A percentile compares a stretch with the other conserved stretches of the same genome.
These are phyloP conservation scores for Amylocystis lapponica DNA, from an alignment of 768 basidiomycete genomes.

Conservation along the genomic window DNA sequence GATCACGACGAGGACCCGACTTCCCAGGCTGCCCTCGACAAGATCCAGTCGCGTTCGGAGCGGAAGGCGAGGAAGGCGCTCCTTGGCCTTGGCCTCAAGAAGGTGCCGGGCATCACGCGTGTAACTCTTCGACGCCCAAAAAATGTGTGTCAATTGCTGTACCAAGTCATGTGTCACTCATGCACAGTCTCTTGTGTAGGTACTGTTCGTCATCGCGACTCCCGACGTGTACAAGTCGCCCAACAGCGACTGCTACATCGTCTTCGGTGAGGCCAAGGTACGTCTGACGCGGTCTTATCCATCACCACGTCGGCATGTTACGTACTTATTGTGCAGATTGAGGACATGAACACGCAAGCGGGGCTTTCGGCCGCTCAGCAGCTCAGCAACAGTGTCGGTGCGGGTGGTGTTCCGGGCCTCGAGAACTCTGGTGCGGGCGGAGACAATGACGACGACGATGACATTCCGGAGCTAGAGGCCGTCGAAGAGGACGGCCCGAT, in stretches of 20 bases:
- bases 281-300: conserved; percentile 3
- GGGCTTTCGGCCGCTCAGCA: conserved; percentile 78
- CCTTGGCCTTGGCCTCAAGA: conserved; percentile 86
- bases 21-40: conserved; percentile 79
- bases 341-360: conserved; percentile 81
- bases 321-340: conserved; percentile 50
- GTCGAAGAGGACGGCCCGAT: conserved; percentile 76
- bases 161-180: not conserved
- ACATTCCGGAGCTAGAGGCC: conserved; percentile 79
- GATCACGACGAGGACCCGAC: conserved; percentile 77
- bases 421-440: conserved; percentile 48
- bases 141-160: conserved; percentile 57
- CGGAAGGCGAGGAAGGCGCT: conserved; percentile 95
- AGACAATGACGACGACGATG: conserved; percentile 63
- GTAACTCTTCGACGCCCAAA: conserved; percentile 94
- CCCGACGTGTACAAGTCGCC: conserved; percentile 98
- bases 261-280: conserved; percentile 97
- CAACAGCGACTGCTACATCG: conserved; percentile 97
- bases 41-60: conserved; percentile 92
- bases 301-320: too few species aligned
- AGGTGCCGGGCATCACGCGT: conserved; percentile 87
- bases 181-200: conserved; percentile 33
- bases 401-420: conserved; percentile 38
- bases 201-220: conserved; percentile 86
- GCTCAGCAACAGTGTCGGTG: conserved; percentile 48